phyloP scores from a whole-genome alignment of 2,329 filamentous ascomycete genomes.

The Nemania abortiva region DNA sequence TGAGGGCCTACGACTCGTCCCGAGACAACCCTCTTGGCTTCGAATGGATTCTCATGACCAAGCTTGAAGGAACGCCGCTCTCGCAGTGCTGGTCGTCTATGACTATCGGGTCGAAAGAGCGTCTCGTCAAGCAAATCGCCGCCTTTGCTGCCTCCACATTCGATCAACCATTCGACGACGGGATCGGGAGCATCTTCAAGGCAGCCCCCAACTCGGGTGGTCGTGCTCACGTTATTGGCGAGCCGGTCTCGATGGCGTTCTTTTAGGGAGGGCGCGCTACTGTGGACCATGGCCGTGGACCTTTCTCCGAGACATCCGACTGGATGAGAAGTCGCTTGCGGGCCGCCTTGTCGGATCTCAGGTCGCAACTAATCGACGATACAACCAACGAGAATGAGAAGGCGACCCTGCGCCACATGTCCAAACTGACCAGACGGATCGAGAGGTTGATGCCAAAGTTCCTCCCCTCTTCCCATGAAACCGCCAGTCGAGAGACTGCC shows the following conservation, averaged over 20 bases:
- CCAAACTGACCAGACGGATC: conserved; percentile 40
- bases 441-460: conserved; percentile 39
- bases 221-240: conserved; percentile 37
- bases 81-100: conserved; percentile 46
- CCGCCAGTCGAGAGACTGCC: conserved; percentile 5
- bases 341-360: conserved; percentile 41
- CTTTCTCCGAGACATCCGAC: conserved; percentile 41
- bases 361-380: conserved; percentile 23
- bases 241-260: conserved; percentile 47
- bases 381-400: conserved; percentile 24
- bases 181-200: conserved; percentile 50
- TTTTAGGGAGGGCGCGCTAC: conserved; percentile 48
- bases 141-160: conserved; percentile 43
- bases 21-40: conserved; percentile 46
- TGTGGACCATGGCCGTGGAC: conserved; percentile 31
- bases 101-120: conserved; percentile 43
- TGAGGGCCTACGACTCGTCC: conserved; percentile 42
- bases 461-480: conserved; percentile 26
- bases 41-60: conserved; percentile 52
- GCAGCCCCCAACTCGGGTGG: neutral
- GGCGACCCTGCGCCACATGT: conserved; percentile 33
- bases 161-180: conserved; percentile 36
- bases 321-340: conserved; percentile 42
- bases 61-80: conserved; percentile 46
- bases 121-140: conserved; percentile 49